Conservation (phyloP, 1,284 basidiomycete genomes). For the Amylostereum chailletii region DNA sequence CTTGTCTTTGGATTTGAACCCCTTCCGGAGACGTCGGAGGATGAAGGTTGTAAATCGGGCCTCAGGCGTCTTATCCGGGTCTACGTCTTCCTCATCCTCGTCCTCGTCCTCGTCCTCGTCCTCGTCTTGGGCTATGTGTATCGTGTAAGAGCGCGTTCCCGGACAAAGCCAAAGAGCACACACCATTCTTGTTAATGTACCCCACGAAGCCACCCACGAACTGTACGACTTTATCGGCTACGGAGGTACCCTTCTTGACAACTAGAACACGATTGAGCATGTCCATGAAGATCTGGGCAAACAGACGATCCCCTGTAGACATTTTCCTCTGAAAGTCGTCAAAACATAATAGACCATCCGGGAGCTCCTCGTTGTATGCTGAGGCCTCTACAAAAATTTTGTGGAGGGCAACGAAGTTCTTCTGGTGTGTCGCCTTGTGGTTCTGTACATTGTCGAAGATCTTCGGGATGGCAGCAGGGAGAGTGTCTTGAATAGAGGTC, state of each 20-base stretch:
- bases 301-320: conserved; percentile 74
- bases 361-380: conserved; percentile 42
- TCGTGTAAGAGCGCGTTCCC: not conserved
- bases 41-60: conserved; percentile 72
- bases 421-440: conserved; percentile 81
- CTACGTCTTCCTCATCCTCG: conserved; percentile 37
- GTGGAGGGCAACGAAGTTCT: conserved; percentile 84
- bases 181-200: conserved; percentile 75
- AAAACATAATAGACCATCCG: conserved; percentile 26
- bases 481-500: conserved; percentile 20
- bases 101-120: conserved; percentile 29
- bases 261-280: conserved; percentile 66
- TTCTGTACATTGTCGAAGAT: conserved; percentile 81
- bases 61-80: conserved; percentile 64
- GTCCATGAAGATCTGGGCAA: conserved; percentile 68
- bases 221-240: conserved; percentile 78
- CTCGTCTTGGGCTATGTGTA: conserved; percentile 14
- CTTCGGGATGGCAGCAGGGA: conserved; percentile 32
- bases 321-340: conserved; percentile 29
- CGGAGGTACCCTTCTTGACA: conserved; percentile 77
- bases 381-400: conserved; percentile 73
- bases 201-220: conserved; percentile 81
- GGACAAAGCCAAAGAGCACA: conserved; percentile 14
- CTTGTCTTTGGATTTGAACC: conserved; percentile 89
- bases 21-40: conserved; percentile 73